Percentiles rank a stretch among this genome's conserved stretches.
Evolutionary conservation across 2,329 filamentous ascomycete species (phyloP).

Genomic region (Myrmaecium sp.): DNA sequence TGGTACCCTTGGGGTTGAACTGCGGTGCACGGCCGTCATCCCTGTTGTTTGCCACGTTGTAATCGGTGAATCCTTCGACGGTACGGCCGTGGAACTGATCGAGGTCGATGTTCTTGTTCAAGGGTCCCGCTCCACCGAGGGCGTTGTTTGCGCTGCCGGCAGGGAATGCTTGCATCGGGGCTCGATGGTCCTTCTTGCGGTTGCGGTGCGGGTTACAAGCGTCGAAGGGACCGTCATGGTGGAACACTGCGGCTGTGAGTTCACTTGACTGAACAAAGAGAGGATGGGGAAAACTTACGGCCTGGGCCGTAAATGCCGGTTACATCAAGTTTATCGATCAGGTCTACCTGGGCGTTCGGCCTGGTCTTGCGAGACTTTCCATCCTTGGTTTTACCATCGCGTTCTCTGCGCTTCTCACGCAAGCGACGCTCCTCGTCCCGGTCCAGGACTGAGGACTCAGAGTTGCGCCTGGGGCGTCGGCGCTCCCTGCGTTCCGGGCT

Average conservation of each 20-base stretch:
- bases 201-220: conserved; percentile 92
- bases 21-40: conserved; percentile 12
- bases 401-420: conserved; percentile 23
- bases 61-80: conserved; percentile 79
- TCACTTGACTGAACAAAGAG: conserved; percentile 2
- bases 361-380: conserved; percentile 21
- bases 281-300: conserved; percentile 39
- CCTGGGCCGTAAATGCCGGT: conserved; percentile 91
- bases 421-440: conserved; percentile 40
- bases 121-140: conserved; percentile 69
- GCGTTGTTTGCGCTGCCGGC: conserved; percentile 85
- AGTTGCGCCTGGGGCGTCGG: conserved; percentile 52
- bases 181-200: conserved; percentile 60
- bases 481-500: conserved; percentile 25
- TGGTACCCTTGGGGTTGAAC: conserved; percentile 23
- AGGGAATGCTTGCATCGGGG: conserved; percentile 93
- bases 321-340: conserved; percentile 93
- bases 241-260: conserved; percentile 51
- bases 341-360: conserved; percentile 41
- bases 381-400: conserved; percentile 31
- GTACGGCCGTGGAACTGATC: conserved; percentile 73
- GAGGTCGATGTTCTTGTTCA: conserved; percentile 69
- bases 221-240: conserved; percentile 95
- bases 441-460: conserved; percentile 58
- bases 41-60: conserved; percentile 25